Conservation (phyloP, 78 protist species). For the Tieghemostelium lacteum region DNA sequence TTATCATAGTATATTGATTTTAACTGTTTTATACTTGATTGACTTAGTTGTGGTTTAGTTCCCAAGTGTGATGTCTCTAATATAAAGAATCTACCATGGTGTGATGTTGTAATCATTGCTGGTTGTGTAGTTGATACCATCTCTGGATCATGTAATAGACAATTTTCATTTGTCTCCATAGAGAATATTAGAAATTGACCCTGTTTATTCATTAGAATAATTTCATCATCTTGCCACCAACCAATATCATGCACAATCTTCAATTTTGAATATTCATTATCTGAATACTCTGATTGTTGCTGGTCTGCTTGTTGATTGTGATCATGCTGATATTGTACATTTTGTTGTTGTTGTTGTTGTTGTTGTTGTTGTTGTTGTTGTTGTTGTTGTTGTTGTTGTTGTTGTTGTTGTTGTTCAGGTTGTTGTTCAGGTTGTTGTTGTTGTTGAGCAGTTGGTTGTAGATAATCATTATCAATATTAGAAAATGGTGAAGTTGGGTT, state of each 20-base stretch:
- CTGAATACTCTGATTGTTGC: neutral
- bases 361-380: neutral
- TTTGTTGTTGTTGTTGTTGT: neutral
- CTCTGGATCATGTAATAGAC: conserved; percentile 66
- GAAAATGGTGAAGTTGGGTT: neutral
- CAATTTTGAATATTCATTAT: neutral
- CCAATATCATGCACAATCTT: conserved; percentile 40
- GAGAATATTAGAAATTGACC: conserved; percentile 66
- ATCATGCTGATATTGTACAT: neutral
- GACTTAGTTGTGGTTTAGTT: neutral
- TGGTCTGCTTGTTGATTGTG: too few species aligned
- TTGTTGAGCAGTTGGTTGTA: neutral
- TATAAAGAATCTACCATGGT: conserved; percentile 56
- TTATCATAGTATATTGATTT: neutral
- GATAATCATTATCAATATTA: neutral
- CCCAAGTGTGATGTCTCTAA: conserved; percentile 26
- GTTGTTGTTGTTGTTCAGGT: neutral
- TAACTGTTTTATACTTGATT: neutral
- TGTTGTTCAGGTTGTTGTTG: neutral
- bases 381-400: neutral
- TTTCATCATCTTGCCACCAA: conserved; percentile 74
- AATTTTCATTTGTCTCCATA: conserved; percentile 25
- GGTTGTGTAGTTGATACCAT: conserved; percentile 57
- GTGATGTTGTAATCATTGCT: conserved; percentile 21
- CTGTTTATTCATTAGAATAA: conserved; percentile 25